Conservation (phyloP, 306 rosid genomes). For the Coriaria nepalensis region DNA sequence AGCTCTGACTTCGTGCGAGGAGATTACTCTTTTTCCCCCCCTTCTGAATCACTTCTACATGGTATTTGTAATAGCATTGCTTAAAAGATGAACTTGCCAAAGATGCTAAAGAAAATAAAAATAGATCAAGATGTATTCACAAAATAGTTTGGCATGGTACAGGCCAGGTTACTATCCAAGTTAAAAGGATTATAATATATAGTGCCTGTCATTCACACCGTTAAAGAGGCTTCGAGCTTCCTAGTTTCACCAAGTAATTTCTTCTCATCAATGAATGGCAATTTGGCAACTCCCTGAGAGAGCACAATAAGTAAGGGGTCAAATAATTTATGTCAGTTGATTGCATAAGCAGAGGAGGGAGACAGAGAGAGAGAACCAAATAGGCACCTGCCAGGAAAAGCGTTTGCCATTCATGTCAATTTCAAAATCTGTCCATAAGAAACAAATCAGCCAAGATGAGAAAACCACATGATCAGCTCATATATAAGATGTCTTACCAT, state of each 20-base stretch:
- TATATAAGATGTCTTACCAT: constrained; percentile 35
- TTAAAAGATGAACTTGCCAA: too few species aligned
- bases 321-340: constrained; percentile 9
- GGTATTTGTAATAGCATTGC: too few species aligned
- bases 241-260: constrained; percentile 67
- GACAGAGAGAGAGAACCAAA: not conserved
- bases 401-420: constrained; percentile 98
- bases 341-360: constrained; percentile 2
- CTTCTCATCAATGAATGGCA: constrained; percentile 89
- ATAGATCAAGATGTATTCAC: too few species aligned
- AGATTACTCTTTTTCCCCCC: too few species aligned
- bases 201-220: constrained; percentile 36
- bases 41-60: too few species aligned
- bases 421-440: constrained; percentile 61
- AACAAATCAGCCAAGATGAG: not conserved
- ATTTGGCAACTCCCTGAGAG: constrained; percentile 88
- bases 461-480: not conserved
- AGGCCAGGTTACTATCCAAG: too few species aligned
- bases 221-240: constrained; percentile 70
- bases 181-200: not conserved
- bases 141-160: too few species aligned
- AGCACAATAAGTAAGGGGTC: too few species aligned
- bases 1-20: not conserved
- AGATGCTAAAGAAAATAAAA: too few species aligned
- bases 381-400: constrained; percentile 88